These are phyloP conservation scores for Vanilla planifolia DNA, from an alignment of 106 monocot species.

Conservation along the genomic window DNA sequence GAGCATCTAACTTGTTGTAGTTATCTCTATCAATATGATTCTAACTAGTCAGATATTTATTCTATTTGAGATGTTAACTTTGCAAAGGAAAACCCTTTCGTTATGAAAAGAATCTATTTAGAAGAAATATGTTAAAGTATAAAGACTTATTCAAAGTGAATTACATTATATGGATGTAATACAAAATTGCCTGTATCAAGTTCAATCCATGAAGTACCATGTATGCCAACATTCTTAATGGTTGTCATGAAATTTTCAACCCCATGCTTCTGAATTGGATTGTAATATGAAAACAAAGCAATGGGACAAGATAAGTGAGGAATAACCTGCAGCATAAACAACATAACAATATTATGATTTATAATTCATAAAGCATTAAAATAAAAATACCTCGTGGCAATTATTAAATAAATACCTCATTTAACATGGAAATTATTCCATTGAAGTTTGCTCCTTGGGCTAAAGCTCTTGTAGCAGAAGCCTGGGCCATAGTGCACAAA, in stretches of 20 bases:
- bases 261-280: conserved; percentile 41
- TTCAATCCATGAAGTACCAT: too few species aligned
- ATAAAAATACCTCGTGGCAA: neutral
- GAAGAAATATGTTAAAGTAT: neutral
- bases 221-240: conserved; percentile 14
- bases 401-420: conserved; percentile 30
- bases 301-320: conserved; percentile 55
- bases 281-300: conserved; percentile 45
- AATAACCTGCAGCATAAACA: conserved; percentile 18
- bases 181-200: too few species aligned
- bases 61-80: too few species aligned
- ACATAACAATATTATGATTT: neutral
- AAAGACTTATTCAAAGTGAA: neutral
- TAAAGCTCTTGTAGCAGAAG: conserved; percentile 68
- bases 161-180: too few species aligned
- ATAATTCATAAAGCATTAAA: neutral
- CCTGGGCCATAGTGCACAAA: too few species aligned
- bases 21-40: too few species aligned
- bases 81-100: too few species aligned
- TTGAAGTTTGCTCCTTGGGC: conserved; percentile 60
- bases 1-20: too few species aligned
- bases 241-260: conserved; percentile 29
- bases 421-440: conserved; percentile 61
- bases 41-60: too few species aligned
- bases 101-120: neutral